A percentile compares a stretch with the other conserved stretches of the same genome.
phyloP scores from a whole-genome alignment of 495 filamentous ascomycete genomes.

The Thermochaetoides thermophila region DNA sequence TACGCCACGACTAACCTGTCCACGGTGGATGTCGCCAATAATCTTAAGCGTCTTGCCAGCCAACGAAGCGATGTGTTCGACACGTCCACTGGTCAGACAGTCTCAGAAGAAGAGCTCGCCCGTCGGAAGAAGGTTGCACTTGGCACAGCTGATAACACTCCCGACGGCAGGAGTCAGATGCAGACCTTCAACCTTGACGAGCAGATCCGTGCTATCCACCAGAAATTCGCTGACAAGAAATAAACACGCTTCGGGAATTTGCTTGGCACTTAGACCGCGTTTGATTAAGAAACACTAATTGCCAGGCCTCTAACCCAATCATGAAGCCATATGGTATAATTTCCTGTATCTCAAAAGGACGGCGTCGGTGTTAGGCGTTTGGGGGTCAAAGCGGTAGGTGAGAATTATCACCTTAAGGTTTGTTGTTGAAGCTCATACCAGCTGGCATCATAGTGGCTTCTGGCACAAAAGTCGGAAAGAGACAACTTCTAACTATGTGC shows the following conservation, averaged over 20 bases:
- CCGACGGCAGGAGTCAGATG: slow-evolving; percentile 40
- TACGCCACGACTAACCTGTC: slow-evolving; percentile 77
- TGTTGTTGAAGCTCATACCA: slow-evolving; percentile 7
- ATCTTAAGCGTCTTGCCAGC: slow-evolving; percentile 91
- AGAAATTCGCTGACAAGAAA: slow-evolving; percentile 42
- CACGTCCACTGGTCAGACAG: slow-evolving; percentile 45
- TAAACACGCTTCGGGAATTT: slow-evolving; percentile 2
- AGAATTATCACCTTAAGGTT: slow-evolving; percentile 2
- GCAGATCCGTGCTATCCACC: slow-evolving; percentile 53
- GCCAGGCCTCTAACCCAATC: not conserved
- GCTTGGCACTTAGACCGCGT: too few species aligned
- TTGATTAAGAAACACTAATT: not conserved
- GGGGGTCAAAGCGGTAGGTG: slow-evolving; percentile 5
- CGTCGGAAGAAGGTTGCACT: slow-evolving; percentile 58
- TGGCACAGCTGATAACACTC: slow-evolving; percentile 49
- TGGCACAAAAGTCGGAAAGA: too few species aligned
- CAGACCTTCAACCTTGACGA: slow-evolving; percentile 48
- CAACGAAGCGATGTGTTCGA: slow-evolving; percentile 91
- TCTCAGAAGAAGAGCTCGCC: slow-evolving; percentile 59
- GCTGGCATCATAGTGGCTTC: slow-evolving; percentile 1
- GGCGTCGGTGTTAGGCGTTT: not conserved
- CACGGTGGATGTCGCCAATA: slow-evolving; percentile 77
- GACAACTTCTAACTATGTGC: too few species aligned
- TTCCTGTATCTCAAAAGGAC: not conserved
- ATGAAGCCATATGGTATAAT: too few species aligned